Conservation (phyloP, 2,329 filamentous ascomycete genomes). For the Tolypocladium sp. region DNA sequence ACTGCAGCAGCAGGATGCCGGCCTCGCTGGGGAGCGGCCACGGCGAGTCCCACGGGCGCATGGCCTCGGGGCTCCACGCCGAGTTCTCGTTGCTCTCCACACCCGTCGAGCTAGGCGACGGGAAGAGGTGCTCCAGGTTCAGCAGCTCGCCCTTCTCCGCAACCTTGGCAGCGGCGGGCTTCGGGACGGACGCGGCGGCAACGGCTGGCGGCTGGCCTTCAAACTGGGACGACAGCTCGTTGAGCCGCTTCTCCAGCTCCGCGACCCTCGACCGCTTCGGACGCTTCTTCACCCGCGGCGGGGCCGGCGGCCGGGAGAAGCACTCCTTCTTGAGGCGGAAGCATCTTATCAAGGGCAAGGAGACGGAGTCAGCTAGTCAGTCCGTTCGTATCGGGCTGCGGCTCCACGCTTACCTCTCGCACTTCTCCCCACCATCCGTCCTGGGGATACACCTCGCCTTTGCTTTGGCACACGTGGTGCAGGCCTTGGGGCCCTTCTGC, state of each 20-base stretch:
- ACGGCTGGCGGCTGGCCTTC: conserved; percentile 15
- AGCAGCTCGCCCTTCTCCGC: conserved; percentile 11
- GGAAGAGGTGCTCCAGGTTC: conserved; percentile 27
- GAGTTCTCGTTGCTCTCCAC: conserved; percentile 10
- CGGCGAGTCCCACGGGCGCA: conserved; percentile 17
- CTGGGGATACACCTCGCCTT: conserved; percentile 40
- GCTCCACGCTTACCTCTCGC: conserved; percentile 31
- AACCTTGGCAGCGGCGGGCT: conserved; percentile 4
- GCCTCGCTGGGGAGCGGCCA: conserved; percentile 35
- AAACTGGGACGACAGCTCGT: conserved; percentile 38
- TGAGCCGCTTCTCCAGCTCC: conserved; percentile 39
- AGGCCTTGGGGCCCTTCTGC: conserved; percentile 38
- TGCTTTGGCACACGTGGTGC: conserved; percentile 41
- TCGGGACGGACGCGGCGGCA: conserved; percentile 3
- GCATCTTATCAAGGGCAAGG: conserved; percentile 25
- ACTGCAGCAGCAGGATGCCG: conserved; percentile 27
- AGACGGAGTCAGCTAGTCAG: background rate
- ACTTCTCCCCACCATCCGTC: conserved; percentile 28
- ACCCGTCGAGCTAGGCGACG: conserved; percentile 13
- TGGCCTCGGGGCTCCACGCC: conserved; percentile 10
- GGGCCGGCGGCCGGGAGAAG: conserved; percentile 35
- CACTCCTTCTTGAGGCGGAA: conserved; percentile 38
- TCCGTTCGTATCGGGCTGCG: background rate
- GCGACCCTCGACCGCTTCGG: conserved; percentile 39
- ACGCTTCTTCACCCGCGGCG: conserved; percentile 35